Conservation (phyloP, 192 early-diverging fungal species). For the Umbelopsis vinacea region DNA sequence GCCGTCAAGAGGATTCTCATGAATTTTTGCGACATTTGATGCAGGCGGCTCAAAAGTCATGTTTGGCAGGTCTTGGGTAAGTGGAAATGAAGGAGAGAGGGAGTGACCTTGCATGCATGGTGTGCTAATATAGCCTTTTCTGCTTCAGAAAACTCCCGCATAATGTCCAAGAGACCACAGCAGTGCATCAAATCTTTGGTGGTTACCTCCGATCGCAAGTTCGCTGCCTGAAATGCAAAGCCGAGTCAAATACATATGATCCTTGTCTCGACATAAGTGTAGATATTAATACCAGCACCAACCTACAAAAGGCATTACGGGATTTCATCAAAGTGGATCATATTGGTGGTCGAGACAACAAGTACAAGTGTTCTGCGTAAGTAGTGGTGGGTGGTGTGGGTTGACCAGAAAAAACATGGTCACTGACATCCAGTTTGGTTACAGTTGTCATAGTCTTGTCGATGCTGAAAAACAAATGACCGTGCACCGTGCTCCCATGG, state of each 20-base stretch:
- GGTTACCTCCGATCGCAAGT: constrained; percentile 82
- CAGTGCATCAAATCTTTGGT: constrained; percentile 83
- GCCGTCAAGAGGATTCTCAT: constrained; percentile 89
- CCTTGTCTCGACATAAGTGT: constrained; percentile 78
- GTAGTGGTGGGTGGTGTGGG: no score
- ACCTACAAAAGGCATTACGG: constrained; percentile 68
- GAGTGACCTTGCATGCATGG: not conserved
- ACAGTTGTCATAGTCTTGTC: constrained; percentile 73
- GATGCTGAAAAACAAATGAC: constrained; percentile 84
- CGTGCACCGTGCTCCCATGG: constrained; percentile 70
- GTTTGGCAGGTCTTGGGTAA: constrained; percentile 51
- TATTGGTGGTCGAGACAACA: constrained; percentile 58
- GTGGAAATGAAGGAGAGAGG: not conserved
- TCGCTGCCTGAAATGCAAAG: constrained; percentile 70
- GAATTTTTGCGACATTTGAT: constrained; percentile 80
- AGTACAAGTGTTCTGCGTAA: constrained; percentile 80
- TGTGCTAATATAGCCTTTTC: not conserved
- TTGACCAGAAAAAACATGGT: no score
- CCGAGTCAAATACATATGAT: constrained; percentile 79
- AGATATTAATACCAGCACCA: constrained; percentile 69
- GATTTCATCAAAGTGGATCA: constrained; percentile 74
- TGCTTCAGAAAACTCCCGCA: constrained; percentile 62
- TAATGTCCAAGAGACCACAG: constrained; percentile 75
- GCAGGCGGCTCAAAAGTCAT: constrained; percentile 70
- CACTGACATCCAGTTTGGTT: not conserved